A percentile compares a stretch with the other conserved stretches of the same genome.
Evolutionary conservation across 2,329 filamentous ascomycete genomes (phyloP).

Genomic region (Penicillium sp.): DNA sequence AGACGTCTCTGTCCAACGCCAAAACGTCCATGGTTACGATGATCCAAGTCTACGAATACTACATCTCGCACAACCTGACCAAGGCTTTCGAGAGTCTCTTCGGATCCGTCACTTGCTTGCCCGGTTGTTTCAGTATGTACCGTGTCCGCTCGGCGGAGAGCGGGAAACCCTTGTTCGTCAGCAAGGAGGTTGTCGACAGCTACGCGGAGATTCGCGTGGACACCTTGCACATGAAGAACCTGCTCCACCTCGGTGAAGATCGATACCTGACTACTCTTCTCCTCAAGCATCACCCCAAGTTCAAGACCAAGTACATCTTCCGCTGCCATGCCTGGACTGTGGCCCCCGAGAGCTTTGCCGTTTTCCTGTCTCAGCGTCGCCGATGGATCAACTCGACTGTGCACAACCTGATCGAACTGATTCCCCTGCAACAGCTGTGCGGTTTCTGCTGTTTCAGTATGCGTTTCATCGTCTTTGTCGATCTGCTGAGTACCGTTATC

Average conservation of each 20-base stretch:
- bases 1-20: conserved; percentile 89
- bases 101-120: conserved; percentile 94
- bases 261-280: conserved; percentile 94
- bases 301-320: conserved; percentile 98
- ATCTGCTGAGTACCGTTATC: conserved; percentile 86
- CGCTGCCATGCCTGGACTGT: conserved; percentile 94
- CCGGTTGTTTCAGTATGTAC: conserved; percentile 99
- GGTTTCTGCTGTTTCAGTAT: conserved; percentile 99
- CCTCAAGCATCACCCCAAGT: conserved; percentile 86
- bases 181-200: conserved; percentile 81
- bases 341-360: conserved; percentile 87
- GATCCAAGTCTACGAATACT: conserved; percentile 99
- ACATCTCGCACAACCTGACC: conserved; percentile 94
- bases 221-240: conserved; percentile 97
- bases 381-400: conserved; percentile 99
- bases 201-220: conserved; percentile 95
- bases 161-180: conserved; percentile 95
- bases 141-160: conserved; percentile 91
- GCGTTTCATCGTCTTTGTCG: conserved; percentile 95
- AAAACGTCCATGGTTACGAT: conserved; percentile 94
- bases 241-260: conserved; percentile 95
- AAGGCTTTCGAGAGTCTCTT: conserved; percentile 98
- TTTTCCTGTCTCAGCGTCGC: conserved; percentile 97
- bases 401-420: conserved; percentile 94
- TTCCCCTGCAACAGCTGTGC: conserved; percentile 89